Base-by-base conservation (phyloP, 257 asterid genomes). In the Gentiana dahurica region DNA sequence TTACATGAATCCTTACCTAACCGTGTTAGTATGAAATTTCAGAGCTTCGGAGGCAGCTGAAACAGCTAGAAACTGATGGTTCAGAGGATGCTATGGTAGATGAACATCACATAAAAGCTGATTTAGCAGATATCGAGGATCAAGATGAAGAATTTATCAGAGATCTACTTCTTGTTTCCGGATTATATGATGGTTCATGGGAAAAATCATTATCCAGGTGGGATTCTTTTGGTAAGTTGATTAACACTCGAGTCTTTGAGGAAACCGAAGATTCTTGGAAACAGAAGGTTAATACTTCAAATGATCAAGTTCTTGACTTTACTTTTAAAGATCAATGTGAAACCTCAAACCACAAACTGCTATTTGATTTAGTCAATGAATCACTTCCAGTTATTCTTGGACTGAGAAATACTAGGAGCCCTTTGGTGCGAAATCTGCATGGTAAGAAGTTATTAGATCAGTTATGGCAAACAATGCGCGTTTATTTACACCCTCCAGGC, bases 21-120 rank as follows among this genome's bases (percentile, higher is more conserved):
- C 24, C 24, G 24, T 24, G 24, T 24, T 24, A 24, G 24, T 24
- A 24, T 24, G 24, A 24, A 24, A 24, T 51, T 44, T 36, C 81
- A 92, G 99, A 88, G 73, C 67, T 92, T 60, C 70, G 95, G 53
- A 83, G 80, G 78, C 85, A 86, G 79, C 62, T 92, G 68, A 81
- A 79, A 77, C 78, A 83, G 54, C 75, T 92, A 44, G 95, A 77
- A 58, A 81, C 82, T 63, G 69, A 73, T 55, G 73, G 61, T 60
- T 63, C 61, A 0, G 83, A 77, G 66, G 88, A 79, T 33, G 66
- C 83, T 34, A 35, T 64, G 47, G 48, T 62, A 32, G 83, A 79
- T 47, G 87, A 82, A 63, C 80, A 71, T 63, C 66, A 77, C 13
- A 38, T 50, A 33, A 91, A 85, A 61, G 75, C 63, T 33, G 95